These are phyloP conservation scores for Plasmodium cynomolgi DNA, from an alignment of 169 alveolate species.

Conservation along the genomic window DNA sequence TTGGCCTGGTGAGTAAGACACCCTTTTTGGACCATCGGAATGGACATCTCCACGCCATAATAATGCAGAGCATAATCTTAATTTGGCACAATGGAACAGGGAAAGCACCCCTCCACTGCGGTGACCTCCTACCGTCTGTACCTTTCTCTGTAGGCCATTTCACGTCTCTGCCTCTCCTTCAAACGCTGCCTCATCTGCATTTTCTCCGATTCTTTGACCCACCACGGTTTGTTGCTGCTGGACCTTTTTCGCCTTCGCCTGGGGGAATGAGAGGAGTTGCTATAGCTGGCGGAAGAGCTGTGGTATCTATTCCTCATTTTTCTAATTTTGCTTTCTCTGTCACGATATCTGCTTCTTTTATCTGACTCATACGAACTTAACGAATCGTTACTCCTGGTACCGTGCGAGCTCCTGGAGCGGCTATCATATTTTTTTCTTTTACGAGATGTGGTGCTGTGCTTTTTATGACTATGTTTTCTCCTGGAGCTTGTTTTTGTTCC, in stretches of 20 bases:
- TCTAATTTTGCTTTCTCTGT: not conserved
- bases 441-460: not conserved
- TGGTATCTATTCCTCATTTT: not conserved
- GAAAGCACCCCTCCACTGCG: not conserved
- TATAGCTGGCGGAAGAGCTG: slow-evolving; percentile 10
- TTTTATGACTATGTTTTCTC: slow-evolving; percentile 2
- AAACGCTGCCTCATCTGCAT: slow-evolving; percentile 62
- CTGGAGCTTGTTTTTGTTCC: not conserved
- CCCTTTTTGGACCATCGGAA: not conserved
- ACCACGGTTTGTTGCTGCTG: slow-evolving; percentile 49
- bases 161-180: slow-evolving; percentile 53
- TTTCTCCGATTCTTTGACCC: slow-evolving; percentile 65
- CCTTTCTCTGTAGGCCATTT: slow-evolving; percentile 35
- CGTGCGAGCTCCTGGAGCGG: not conserved
- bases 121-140: not conserved
- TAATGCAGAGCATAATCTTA: not conserved
- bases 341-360: not conserved
- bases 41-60: not conserved
- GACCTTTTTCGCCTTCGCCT: slow-evolving; percentile 39
- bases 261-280: slow-evolving; percentile 21
- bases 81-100: not conserved
- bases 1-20: not conserved
- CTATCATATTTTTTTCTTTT: not conserved
- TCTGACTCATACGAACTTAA: slow-evolving; percentile 30
- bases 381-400: slow-evolving; percentile 5